These are phyloP conservation scores for Eucalyptus curtisii DNA, from an alignment of 345 rosid genomes.

Conservation along the genomic window DNA sequence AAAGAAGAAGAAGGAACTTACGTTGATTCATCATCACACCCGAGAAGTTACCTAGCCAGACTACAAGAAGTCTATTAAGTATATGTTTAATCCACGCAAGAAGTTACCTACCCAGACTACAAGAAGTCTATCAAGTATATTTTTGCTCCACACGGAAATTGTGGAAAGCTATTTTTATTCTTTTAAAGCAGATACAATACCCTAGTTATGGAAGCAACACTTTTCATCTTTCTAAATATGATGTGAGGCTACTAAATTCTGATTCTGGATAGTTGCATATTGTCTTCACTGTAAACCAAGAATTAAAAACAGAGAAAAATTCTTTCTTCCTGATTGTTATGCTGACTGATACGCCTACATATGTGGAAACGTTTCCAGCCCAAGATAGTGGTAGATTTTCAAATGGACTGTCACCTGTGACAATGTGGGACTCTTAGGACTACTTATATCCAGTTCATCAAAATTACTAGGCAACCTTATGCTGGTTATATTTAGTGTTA, in stretches of 20 bases:
- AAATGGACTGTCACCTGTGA: not conserved
- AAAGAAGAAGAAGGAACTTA: not conserved
- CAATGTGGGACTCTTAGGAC: not conserved
- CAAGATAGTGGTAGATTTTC: not conserved
- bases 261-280: not conserved
- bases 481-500: not conserved
- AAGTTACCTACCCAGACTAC: not conserved
- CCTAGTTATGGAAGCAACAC: not conserved
- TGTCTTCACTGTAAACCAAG: not conserved
- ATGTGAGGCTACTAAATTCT: not conserved
- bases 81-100: not conserved
- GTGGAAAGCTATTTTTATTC: not conserved
- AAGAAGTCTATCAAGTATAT: not conserved
- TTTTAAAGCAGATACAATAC: not conserved
- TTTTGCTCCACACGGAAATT: not conserved
- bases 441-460: not conserved
- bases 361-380: not conserved
- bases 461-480: not conserved
- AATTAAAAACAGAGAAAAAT: not conserved
- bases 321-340: not conserved
- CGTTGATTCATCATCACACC: not conserved
- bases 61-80: not conserved
- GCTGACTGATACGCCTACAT: not conserved
- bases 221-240: not conserved
- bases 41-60: not conserved